Evolutionary conservation across 441 rosid species (phyloP), one percentile per base, ranked within the genome.

Genomic region (Geranium incanum): DNA sequence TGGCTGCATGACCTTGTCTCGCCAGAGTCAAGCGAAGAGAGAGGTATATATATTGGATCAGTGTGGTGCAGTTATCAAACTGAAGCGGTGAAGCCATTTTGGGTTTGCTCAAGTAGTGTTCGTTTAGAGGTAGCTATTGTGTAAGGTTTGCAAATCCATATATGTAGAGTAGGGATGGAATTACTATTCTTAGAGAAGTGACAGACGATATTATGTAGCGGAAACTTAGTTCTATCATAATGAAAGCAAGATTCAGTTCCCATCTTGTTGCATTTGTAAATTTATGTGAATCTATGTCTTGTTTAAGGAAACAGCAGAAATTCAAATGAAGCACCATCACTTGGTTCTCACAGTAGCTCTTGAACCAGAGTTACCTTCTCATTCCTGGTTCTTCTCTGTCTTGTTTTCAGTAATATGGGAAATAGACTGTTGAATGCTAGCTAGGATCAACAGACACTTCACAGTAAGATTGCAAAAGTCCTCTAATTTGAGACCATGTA

Each of bases 1-100:
- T 74, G 72, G 39, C 68, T 71, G 59, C 68, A 66, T 73, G 72
- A 70, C 74, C 57, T 68, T 60, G 50, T 71, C 66, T 50, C 36
- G 5, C 7, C 71, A 33, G 57, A 57, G 67, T 69, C 71, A 39
- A 60, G 68, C 33, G 3, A 15, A 66, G 33, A 28, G 33, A 28
- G 33, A 28, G 21, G 21, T 6, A 57, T 38, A 39, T 71, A 36
- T 50, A 55, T 19, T 4, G 52, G 52, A 9, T 1, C n/a, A 45
- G n/a, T 45, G n/a, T 45, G n/a, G 9, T 45, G 52, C 52, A 45
- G 52, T 45, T 28, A 9, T 9, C 52, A 45, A 45, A 12, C 52
- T 45, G n/a, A 45, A 41, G 48, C 48, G 52, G n/a, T 45, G n/a
- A 45, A 41, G 48, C 48, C 48, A 41, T 11, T 1, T 3, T 45